Evolutionary conservation across 805 yeast species (phyloP), one percentile per base, ranked within the genome.

Genomic region (Pichia kluyveri): DNA sequence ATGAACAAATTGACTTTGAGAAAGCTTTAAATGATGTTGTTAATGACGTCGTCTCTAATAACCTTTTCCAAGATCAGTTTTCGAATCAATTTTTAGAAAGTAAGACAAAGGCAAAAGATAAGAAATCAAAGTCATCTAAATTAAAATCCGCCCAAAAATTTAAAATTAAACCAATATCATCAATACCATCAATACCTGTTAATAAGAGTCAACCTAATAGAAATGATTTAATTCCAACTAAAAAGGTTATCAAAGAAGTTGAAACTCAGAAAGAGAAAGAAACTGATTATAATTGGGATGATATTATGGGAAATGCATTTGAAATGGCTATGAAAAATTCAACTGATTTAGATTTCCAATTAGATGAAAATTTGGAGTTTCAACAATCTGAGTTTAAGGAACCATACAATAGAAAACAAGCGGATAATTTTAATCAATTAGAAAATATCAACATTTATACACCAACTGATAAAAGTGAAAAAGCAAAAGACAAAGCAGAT

Each of bases 221-320:
- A 3, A 12, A 30, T 30, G 32, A 30, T 30, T 30, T 30, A 11
- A 12, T 30, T 30, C 5, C 32, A 4, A 30, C 32, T 30, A 30
- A 30, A 8, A 30, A 30, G 26, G 26, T 23, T 23, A 23, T 23
- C 7, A 23, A 23, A 23, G 26, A 23, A 23, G 26, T 23, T 1
- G 26, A 23, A 23, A 23, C 26, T 23, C 26, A 10, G 37, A 34
- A 34, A 14, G 75, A 68, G 37, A 43, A 48, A 14, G 49, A 43
- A n/a, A 11, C 31, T 27, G 57, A 55, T 32, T 48, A 54, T 12
- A 54, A 53, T 34, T 73, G 84, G 79, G 81, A 78, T 56, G 83
- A 78, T 54, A 84, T 84, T 53, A 74, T 84, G 72, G 87, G 82
- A 53, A 82, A 82, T 65, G 93, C 91, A 1, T 73, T 84, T 67